Percentiles rank a stretch among this genome's conserved stretches.
phyloP scores from a whole-genome alignment of 2,329 filamentous ascomycete genomes.

The Pestalotiopsis fici region DNA sequence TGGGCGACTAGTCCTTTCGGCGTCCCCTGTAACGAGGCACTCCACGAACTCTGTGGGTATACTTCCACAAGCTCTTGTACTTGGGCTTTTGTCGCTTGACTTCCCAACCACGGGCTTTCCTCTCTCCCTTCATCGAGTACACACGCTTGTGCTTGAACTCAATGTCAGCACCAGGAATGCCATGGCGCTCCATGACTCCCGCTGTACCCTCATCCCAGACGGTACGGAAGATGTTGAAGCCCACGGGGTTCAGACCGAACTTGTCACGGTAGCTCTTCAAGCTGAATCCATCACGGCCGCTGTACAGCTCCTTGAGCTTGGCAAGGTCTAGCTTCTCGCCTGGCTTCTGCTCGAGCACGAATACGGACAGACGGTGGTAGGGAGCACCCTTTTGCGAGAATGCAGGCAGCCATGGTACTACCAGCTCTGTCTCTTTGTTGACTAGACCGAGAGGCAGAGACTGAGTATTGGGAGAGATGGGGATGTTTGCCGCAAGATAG shows the following conservation, averaged over 20 bases:
- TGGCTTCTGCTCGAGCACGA: conserved; percentile 78
- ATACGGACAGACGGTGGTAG: conserved; percentile 85
- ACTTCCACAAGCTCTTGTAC: conserved; percentile 67
- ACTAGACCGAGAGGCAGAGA: conserved; percentile 67
- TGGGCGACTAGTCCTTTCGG: background rate
- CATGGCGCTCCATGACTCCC: conserved; percentile 81
- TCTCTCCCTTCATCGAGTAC: conserved; percentile 63
- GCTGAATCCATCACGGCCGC: conserved; percentile 66
- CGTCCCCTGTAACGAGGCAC: conserved; percentile 11
- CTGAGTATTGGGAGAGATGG: conserved; percentile 52
- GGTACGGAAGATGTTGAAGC: conserved; percentile 84
- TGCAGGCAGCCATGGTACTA: conserved; percentile 80
- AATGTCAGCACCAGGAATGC: conserved; percentile 74
- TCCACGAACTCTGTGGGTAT: conserved; percentile 56
- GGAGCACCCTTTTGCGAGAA: conserved; percentile 87
- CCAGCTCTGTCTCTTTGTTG: conserved; percentile 63
- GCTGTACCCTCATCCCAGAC: conserved; percentile 87
- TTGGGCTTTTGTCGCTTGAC: conserved; percentile 66
- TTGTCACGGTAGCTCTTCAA: conserved; percentile 74
- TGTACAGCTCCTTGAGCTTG: conserved; percentile 55
- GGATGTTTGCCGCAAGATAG: conserved; percentile 74
- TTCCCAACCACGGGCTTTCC: conserved; percentile 66
- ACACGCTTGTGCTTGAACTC: conserved; percentile 84
- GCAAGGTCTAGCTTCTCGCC: conserved; percentile 59
- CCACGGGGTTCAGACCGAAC: conserved; percentile 71